phyloP scores from a whole-genome alignment of 345 rosid species.

The Turritis glabra region DNA sequence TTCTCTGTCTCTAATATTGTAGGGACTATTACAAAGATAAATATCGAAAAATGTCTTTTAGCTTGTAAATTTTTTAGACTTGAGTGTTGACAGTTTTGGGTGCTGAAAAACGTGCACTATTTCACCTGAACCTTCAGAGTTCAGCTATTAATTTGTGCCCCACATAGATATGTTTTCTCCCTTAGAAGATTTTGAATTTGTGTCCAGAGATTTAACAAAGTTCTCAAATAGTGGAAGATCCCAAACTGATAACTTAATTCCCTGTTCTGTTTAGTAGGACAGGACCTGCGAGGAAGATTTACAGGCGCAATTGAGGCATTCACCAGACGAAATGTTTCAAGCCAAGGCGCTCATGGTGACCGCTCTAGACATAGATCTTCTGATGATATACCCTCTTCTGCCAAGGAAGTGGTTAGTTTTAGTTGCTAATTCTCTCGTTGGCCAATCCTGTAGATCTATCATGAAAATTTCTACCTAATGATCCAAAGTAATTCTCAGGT shows the following conservation, averaged over 20 bases:
- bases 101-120: neutral
- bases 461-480: neutral
- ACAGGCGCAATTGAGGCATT: conserved; percentile 86
- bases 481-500: neutral
- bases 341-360: conserved; percentile 48
- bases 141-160: neutral
- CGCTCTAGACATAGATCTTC: conserved; percentile 50
- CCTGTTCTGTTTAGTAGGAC: conserved; percentile 53
- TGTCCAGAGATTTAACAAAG: neutral
- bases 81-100: neutral
- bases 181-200: neutral
- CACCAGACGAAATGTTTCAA: conserved; percentile 60
- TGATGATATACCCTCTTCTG: conserved; percentile 51
- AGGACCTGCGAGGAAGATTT: conserved; percentile 76
- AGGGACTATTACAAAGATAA: conserved; percentile 1
- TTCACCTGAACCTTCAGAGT: neutral
- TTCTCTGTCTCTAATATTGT: conserved; percentile 11
- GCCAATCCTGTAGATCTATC: neutral
- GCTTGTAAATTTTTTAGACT: neutral
- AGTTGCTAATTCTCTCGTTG: neutral
- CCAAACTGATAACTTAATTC: conserved; percentile 2
- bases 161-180: conserved; percentile 4
- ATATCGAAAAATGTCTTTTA: neutral
- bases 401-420: conserved; percentile 57
- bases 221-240: neutral